A percentile compares a stretch with the other conserved stretches of the same genome.
These are phyloP conservation scores for Solanum okadae DNA, from an alignment of 257 asterid species.

Conservation along the genomic window DNA sequence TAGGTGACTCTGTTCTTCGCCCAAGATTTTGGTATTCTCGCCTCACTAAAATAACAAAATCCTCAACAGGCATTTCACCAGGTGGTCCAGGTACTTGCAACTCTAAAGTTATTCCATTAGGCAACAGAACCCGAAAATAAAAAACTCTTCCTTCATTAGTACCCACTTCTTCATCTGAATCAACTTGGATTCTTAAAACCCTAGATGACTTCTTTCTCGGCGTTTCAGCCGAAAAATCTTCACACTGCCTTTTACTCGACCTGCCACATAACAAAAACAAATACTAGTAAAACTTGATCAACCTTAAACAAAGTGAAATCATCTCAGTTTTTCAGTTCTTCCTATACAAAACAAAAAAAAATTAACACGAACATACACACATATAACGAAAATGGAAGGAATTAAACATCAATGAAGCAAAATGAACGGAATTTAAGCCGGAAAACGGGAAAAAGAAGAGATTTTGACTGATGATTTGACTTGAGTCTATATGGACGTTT, in stretches of 20 bases:
- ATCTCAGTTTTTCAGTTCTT: background rate
- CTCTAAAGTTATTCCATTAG: slow-evolving; percentile 38
- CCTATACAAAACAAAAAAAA: background rate
- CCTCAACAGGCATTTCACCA: slow-evolving; percentile 17
- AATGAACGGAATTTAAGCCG: background rate
- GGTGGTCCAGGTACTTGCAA: slow-evolving; percentile 16
- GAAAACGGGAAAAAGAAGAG: background rate
- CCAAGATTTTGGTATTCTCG: slow-evolving; percentile 2
- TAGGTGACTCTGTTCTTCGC: slow-evolving; percentile 2
- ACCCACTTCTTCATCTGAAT: background rate
- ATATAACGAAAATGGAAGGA: background rate
- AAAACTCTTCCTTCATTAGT: background rate
- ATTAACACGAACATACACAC: background rate
- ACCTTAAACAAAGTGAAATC: background rate
- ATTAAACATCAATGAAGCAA: background rate
- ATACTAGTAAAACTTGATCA: background rate
- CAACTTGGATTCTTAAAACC: background rate
- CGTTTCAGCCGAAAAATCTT: slow-evolving; percentile 4
- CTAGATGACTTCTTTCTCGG: slow-evolving; percentile 15
- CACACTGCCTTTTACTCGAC: slow-evolving; percentile 30
- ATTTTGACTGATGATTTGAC: background rate
- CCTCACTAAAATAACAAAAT: slow-evolving; percentile 17
- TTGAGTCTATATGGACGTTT: background rate
- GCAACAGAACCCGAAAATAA: slow-evolving; percentile 45
- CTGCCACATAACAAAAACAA: background rate